Base-by-base conservation (phyloP, 345 rosid genomes). In the Dipteronia dyeriana region DNA sequence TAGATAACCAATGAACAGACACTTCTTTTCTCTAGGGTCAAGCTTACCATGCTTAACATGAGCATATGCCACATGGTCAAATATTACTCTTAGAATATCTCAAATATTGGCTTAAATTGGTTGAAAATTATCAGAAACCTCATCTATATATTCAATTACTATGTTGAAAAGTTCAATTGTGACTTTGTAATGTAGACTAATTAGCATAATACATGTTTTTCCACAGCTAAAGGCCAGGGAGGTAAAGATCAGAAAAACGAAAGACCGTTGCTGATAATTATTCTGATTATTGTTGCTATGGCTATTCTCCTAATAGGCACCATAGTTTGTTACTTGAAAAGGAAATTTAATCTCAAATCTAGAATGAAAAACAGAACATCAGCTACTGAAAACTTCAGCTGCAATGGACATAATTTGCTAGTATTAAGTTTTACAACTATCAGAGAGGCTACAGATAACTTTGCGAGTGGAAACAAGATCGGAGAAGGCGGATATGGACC, bases 401-500 rank as follows among this genome's bases (percentile, higher is more conserved):
- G 41, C 20, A 49, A 47, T 49, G 53, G n/a, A 29, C 70, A 70
- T 4, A 70, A 45, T 63, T 70, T 78, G 14, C 70, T 70, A 78
- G 70, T 43, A 19, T 70, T 54, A 26, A 71, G 80, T 26, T 78
- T 70, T 78, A n/a, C 25, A 23, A 20, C 17, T 34, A 71, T 71
- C 16, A 78, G 71, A 23, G 70, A 20, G 7, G 70, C 75, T 25
- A 78, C 80, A 23, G 29, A 78, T 62, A 71, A 78, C 63, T 78
- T 78, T 22, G 71, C 80, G 1, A 78, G 70, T 34, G 31, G 49
- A 64, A 78, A 70, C 22, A 78, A 78, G 75, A 63, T 78, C 38
- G 75, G 80, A 9, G 76, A 78, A 20, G 80, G 80, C 38, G 80
- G 80, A 70, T 78, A 38, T 78, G 80, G 80, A 31, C 80, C 80